These are phyloP conservation scores for Penicillium ucsense DNA, from an alignment of 495 filamentous ascomycete genomes.

Conservation along the genomic window DNA sequence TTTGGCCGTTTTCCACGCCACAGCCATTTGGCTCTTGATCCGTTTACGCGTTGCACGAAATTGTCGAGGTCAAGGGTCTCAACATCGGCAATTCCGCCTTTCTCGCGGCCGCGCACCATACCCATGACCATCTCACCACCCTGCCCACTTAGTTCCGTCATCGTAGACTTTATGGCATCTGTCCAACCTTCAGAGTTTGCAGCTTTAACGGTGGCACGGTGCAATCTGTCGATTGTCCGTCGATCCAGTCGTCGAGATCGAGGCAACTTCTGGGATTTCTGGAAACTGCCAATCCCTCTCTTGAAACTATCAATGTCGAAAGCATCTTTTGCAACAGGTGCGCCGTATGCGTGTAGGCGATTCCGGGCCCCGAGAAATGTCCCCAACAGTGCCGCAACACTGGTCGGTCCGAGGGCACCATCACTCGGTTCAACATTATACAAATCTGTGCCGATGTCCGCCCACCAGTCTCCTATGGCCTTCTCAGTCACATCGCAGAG, in stretches of 20 bases:
- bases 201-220: conserved; percentile 74
- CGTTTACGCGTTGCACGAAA: conserved; percentile 65
- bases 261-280: conserved; percentile 75
- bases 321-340: conserved; percentile 81
- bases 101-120: conserved; percentile 82
- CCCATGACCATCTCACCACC: conserved; percentile 88
- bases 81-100: conserved; percentile 80
- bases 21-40: conserved; percentile 80
- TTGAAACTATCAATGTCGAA: conserved; percentile 80
- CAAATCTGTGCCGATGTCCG: conserved; percentile 79
- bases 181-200: conserved; percentile 74
- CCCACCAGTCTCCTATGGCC: conserved; percentile 93
- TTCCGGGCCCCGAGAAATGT: conserved; percentile 85
- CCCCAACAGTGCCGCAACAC: conserved; percentile 79
- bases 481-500: conserved; percentile 89
- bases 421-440: conserved; percentile 89
- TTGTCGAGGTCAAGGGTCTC: conserved; percentile 84
- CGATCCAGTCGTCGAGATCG: conserved; percentile 72
- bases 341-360: conserved; percentile 68
- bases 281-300: conserved; percentile 75
- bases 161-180: conserved; percentile 87
- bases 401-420: conserved; percentile 84
- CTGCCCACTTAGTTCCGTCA: conserved; percentile 92
- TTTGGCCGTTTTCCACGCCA: conserved; percentile 85
- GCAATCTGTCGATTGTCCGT: conserved; percentile 71